phyloP scores from a whole-genome alignment of 345 rosid genomes.

The Eucalyptus melliodora region DNA sequence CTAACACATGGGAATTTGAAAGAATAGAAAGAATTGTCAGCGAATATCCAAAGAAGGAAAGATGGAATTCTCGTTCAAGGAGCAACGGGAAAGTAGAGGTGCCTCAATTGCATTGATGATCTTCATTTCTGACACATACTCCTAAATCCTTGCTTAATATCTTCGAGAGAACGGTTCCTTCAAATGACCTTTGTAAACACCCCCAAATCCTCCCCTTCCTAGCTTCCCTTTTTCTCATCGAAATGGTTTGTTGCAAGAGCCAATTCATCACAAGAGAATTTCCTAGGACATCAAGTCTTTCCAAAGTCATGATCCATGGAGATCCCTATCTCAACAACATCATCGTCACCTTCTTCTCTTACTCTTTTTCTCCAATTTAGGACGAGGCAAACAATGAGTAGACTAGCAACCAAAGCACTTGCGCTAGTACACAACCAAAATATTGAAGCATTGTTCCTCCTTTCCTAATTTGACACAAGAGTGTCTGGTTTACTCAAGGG shows the following conservation, averaged over 20 bases:
- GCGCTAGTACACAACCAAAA: background rate
- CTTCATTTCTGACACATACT: conserved; percentile 10
- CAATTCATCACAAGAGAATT: background rate
- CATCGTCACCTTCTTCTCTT: background rate
- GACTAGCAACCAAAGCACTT: background rate
- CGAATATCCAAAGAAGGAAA: too few species aligned
- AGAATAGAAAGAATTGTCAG: too few species aligned
- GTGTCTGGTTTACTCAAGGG: background rate
- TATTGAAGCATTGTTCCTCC: background rate
- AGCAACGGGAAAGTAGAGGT: background rate
- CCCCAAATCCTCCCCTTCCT: conserved; percentile 20
- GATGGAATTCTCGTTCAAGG: too few species aligned
- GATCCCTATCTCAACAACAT: background rate
- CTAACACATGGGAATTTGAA: too few species aligned
- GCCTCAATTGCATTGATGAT: conserved; percentile 19
- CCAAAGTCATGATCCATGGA: background rate
- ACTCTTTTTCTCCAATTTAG: background rate
- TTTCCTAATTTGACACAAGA: background rate
- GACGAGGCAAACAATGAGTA: background rate
- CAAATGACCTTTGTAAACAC: conserved; percentile 6
- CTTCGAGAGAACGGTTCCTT: background rate
- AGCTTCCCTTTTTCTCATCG: conserved; percentile 1
- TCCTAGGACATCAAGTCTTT: conserved; percentile 5
- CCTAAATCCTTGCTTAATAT: conserved; percentile 1
- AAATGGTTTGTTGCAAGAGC: conserved; percentile 12